These are phyloP conservation scores for Alternaria brassicicola DNA, from an alignment of 2,329 filamentous ascomycete species.

Conservation along the genomic window DNA sequence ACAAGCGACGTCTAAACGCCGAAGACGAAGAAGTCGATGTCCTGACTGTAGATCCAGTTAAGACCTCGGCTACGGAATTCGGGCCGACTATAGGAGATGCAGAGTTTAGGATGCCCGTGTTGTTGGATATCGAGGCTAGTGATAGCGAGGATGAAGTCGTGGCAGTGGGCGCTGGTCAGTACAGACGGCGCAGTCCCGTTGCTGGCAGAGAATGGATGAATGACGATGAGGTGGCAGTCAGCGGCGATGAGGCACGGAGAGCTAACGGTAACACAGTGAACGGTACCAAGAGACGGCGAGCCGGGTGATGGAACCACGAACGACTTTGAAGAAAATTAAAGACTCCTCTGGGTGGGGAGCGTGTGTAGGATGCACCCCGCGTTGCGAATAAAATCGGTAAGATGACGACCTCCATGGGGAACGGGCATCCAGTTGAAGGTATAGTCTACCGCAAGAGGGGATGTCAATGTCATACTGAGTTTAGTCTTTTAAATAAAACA, in stretches of 20 bases:
- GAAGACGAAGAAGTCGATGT: constrained; percentile 96
- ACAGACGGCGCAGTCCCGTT: constrained; percentile 82
- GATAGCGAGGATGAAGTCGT: constrained; percentile 91
- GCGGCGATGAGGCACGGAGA: constrained; percentile 45
- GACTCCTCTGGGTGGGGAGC: neutral
- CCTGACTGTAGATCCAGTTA: constrained; percentile 71
- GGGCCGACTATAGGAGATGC: constrained; percentile 51
- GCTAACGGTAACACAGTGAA: constrained; percentile 41
- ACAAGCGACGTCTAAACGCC: constrained; percentile 84
- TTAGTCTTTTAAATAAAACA: neutral
- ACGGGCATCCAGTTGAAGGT: neutral
- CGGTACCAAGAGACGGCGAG: constrained; percentile 46
- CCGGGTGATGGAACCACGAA: constrained; percentile 21
- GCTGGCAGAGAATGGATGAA: constrained; percentile 72
- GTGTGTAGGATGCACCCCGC: neutral
- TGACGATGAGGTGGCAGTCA: constrained; percentile 55
- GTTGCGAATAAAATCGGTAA: no score
- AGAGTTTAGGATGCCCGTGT: constrained; percentile 87
- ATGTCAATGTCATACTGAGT: neutral
- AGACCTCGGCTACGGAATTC: constrained; percentile 59
- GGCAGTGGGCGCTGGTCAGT: constrained; percentile 74
- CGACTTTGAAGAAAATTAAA: neutral
- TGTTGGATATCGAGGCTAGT: constrained; percentile 91
- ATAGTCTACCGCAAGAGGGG: neutral
- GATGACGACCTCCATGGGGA: neutral